Conservation (phyloP, 2,329 filamentous ascomycete genomes). For the Orbilia brochopaga region DNA sequence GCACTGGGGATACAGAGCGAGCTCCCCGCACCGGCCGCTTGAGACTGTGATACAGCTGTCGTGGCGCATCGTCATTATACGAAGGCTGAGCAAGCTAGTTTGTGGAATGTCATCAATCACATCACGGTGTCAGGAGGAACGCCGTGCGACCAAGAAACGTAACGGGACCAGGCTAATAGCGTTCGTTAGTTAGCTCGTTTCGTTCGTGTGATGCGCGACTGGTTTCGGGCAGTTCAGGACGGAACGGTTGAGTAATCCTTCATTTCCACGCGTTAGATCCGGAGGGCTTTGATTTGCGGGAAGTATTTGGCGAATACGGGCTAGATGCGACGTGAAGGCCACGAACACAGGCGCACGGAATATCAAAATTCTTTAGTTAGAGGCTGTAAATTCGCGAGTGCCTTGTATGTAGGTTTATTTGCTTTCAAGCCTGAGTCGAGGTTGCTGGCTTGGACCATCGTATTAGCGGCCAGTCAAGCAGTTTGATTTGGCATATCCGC, state of each 20-base stretch:
- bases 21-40: no score
- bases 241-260: slow-evolving; percentile 26
- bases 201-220: background rate
- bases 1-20: no score
- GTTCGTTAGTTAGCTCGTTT: background rate
- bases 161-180: background rate
- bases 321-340: background rate
- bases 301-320: slow-evolving; percentile 40
- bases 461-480: background rate
- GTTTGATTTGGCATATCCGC: slow-evolving; percentile 1
- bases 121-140: no score
- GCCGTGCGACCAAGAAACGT: no score
- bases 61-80: background rate
- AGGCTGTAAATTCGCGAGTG: background rate
- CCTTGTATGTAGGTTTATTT: background rate
- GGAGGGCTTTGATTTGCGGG: slow-evolving; percentile 11
- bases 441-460: slow-evolving; percentile 40
- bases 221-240: background rate
- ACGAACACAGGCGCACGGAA: background rate
- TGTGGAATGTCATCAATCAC: no score
- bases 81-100: background rate
- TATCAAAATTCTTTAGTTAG: background rate
- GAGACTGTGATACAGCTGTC: background rate
- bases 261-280: slow-evolving; percentile 17
- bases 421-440: slow-evolving; percentile 8